Evolutionary conservation across 2,329 filamentous ascomycete species (phyloP).

Genomic region (Ophiostoma piceae): DNA sequence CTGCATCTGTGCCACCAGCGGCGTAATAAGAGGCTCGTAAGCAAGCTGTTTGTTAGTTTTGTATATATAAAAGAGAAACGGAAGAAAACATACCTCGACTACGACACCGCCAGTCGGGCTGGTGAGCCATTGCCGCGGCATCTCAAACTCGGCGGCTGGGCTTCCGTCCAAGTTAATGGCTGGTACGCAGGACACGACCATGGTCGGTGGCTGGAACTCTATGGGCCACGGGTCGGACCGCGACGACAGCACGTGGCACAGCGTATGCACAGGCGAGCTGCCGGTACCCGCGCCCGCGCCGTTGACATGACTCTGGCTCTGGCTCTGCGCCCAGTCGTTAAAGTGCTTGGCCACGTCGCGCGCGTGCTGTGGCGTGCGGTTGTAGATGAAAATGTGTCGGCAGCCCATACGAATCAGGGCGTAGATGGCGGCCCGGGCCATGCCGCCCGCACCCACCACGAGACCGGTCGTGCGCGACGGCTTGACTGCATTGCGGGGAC

Average conservation of each 20-base stretch:
- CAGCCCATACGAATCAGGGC: conserved; percentile 68
- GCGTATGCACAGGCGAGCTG: conserved; percentile 26
- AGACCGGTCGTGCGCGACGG: conserved; percentile 49
- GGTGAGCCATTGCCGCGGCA: conserved; percentile 58
- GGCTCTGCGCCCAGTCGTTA: conserved; percentile 45
- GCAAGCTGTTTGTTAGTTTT: conserved; percentile 43
- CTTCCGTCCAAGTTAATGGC: conserved; percentile 56
- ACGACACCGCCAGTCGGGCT: conserved; percentile 54
- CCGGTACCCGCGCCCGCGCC: background rate
- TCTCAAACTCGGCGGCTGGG: conserved; percentile 61
- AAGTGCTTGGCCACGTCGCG: conserved; percentile 62
- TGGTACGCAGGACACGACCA: conserved; percentile 67
- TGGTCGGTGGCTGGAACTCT: conserved; percentile 58
- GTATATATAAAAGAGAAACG: too few species aligned
- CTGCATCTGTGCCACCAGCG: conserved; percentile 62
- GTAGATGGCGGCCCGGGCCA: conserved; percentile 70
- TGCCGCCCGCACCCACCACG: conserved; percentile 61
- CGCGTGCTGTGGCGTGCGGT: conserved; percentile 58
- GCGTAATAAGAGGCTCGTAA: conserved; percentile 66
- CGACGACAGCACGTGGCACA: conserved; percentile 53
- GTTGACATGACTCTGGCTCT: conserved; percentile 31
- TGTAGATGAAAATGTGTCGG: conserved; percentile 65
- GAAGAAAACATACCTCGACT: conserved; percentile 46
- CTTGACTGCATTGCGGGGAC: conserved; percentile 58
- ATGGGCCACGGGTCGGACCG: conserved; percentile 59